A percentile compares a stretch with the other conserved stretches of the same genome.
Conservation (phyloP, 2,329 filamentous ascomycete genomes). For the Xylariaceae sp. region DNA sequence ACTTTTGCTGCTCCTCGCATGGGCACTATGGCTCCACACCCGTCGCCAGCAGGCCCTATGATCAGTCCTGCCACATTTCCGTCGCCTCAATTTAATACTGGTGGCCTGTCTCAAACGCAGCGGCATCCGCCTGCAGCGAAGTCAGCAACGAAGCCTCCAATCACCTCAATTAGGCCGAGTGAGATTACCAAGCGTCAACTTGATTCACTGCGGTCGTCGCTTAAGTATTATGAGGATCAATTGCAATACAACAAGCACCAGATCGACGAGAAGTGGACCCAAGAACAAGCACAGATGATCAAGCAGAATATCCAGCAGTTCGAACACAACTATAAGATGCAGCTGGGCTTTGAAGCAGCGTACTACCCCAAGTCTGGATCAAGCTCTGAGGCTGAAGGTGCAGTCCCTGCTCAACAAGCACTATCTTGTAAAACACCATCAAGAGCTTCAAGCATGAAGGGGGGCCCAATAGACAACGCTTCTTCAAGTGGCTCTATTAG, state of each 20-base stretch:
- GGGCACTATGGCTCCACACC: constrained; percentile 17
- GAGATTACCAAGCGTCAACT: constrained; percentile 65
- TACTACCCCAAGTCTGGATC: constrained; percentile 44
- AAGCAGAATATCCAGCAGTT: constrained; percentile 53
- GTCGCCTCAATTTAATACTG: constrained; percentile 11
- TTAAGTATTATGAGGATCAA: constrained; percentile 61
- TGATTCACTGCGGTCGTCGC: constrained; percentile 51
- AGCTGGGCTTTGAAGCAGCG: constrained; percentile 49
- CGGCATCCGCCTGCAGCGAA: constrained; percentile 19
- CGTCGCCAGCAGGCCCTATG: constrained; percentile 15
- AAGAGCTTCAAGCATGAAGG: constrained; percentile 32
- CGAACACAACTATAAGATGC: constrained; percentile 53
- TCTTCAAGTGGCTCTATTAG: constrained; percentile 29
- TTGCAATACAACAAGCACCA: constrained; percentile 64
- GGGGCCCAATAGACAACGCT: constrained; percentile 24
- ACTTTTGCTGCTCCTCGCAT: constrained; percentile 21
- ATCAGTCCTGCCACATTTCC: constrained; percentile 15
- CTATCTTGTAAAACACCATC: constrained; percentile 27
- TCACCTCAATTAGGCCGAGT: constrained; percentile 63
- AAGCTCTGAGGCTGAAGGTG: constrained; percentile 10
- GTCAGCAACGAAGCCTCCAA: constrained; percentile 41
- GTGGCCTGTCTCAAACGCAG: constrained; percentile 1
- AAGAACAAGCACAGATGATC: constrained; percentile 46
- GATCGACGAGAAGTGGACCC: constrained; percentile 59
- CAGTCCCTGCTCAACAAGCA: constrained; percentile 16